Evolutionary conservation across 805 yeast species (phyloP), one percentile per base, ranked within the genome.

Genomic region (Metschnikowia baotianmanensis): DNA sequence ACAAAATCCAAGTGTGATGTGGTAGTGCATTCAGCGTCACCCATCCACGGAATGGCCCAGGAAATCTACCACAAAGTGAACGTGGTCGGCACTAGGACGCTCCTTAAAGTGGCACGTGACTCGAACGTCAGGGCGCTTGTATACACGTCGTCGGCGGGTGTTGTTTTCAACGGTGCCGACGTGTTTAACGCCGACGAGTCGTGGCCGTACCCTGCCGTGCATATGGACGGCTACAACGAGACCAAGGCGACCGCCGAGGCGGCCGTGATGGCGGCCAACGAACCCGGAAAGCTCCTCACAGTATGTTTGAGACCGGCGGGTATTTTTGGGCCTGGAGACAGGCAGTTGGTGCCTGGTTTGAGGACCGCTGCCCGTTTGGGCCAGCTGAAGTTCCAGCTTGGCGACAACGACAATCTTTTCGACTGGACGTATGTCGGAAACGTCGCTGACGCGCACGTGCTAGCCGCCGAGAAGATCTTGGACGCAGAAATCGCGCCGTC

Each of bases 381-480:
- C 7, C 96, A 91, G 62, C 83, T 93, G 17, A 85, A 85, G 62
- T 87, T 87, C 63, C 99, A 93, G 65, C 72, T 93, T 35, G 99
- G 99, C 50, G 95, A 88, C 60, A 93, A 93, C 66, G 80, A 86
- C 61, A 93, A 93, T 59, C 65, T 93, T 41, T 93, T 91, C 56
- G 99, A 93, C 61, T 90, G 96, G 86, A 88, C 98, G 0, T 93
- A 89, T 58, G 98, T 84, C n/a, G 98, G 97, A 10, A 93, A 93
- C 63, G 98, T 95, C 28, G 98, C 99, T 0, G 95, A 89, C 63
- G 83, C 97, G 8, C 99, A 93, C 61, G 91, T 91, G 8, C 69
- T 93, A 36, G 99, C 98, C 1, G 95, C 96, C 5, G 69, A 84
- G 55, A 82, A 82, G 61, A 61, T 90, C 15, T 62, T 87, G 36